Base-by-base conservation (phyloP, 257 asterid genomes). In the Linaria vulgaris region DNA sequence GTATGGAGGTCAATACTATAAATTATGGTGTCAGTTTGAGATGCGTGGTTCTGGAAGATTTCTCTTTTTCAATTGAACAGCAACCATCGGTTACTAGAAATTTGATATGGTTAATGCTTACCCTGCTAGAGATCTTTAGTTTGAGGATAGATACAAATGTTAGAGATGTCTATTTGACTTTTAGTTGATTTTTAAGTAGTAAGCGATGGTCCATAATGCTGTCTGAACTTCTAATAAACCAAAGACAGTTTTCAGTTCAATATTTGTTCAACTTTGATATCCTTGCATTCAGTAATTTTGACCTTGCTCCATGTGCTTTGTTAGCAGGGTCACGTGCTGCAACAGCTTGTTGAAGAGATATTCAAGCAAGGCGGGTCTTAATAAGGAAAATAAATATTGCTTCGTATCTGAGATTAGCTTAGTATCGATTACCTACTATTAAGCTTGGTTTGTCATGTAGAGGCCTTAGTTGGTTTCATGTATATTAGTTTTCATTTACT, bases 301-400 rank as follows among this genome's bases (percentile, higher is more conserved):
- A 72, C 73, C 69, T 72, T 63, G 24, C 24, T 67, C 69, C 60
- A 25, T 66, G 22, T 70, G 56, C 61, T 46, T 45, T 34, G 30
- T 73, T 59, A 59, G 69, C 85, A 80, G 83, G 87, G 38, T 52
- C 68, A 20, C 87, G 77, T 44, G 60, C 78, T 56, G 79, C 81
- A 54, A 45, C 67, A 69, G 69, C 62, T 54, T 56, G 68, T 38
- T 80, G 67, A 75, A 61, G 78, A 31, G 67, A 44, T 39, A 2
- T 20, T n/a, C n/a, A n/a, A 38, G 66, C 24, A 49, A 55, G 68
- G 41, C 69, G 70, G 59, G 41, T 59, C 61, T 51, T 43, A 43
- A n/a, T 64, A n/a, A 62, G 38, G 58, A 56, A 64, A 54, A n/a
- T n/a, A n/a, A 34, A 37, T 51, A 9, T 21, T 66, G 56, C 73